Evolutionary conservation across 257 asterid genomes (phyloP).

Genomic region (Nicotiana attenuata): DNA sequence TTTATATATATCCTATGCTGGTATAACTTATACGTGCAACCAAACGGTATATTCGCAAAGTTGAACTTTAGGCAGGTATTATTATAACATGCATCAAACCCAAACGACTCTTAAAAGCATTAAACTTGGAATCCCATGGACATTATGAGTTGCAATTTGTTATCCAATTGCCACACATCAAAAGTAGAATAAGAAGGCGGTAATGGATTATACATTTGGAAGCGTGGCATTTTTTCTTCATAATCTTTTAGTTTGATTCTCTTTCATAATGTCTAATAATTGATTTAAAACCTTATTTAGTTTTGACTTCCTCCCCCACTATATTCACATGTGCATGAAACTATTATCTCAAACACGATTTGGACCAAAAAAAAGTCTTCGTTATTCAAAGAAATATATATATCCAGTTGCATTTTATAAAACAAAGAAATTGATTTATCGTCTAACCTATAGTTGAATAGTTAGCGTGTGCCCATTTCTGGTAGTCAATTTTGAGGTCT

Average conservation of each 20-base stretch:
- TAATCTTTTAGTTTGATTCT: not conserved
- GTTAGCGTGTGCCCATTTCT: not conserved
- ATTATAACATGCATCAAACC: no score
- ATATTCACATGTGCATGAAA: not conserved
- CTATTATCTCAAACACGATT: not conserved
- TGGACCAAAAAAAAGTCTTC: not conserved
- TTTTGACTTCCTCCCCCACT: not conserved
- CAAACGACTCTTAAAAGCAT: no score
- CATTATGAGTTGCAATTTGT: no score
- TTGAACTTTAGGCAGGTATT: no score
- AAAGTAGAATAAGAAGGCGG: no score
- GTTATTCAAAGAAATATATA: no score
- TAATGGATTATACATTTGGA: not conserved
- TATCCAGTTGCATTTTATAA: not conserved
- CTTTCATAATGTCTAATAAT: not conserved
- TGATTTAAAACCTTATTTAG: not conserved
- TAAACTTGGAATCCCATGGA: no score
- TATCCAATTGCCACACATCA: no score
- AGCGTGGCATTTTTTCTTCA: not conserved
- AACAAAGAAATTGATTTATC: not conserved
- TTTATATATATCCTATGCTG: no score
- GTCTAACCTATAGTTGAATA: not conserved
- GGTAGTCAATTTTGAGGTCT: not conserved
- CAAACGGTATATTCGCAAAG: no score
- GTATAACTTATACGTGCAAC: no score